A percentile compares a stretch with the other conserved stretches of the same genome.
Evolutionary conservation across 192 early-diverging fungal species (phyloP).

Genomic region (Phycomyces nitens): DNA sequence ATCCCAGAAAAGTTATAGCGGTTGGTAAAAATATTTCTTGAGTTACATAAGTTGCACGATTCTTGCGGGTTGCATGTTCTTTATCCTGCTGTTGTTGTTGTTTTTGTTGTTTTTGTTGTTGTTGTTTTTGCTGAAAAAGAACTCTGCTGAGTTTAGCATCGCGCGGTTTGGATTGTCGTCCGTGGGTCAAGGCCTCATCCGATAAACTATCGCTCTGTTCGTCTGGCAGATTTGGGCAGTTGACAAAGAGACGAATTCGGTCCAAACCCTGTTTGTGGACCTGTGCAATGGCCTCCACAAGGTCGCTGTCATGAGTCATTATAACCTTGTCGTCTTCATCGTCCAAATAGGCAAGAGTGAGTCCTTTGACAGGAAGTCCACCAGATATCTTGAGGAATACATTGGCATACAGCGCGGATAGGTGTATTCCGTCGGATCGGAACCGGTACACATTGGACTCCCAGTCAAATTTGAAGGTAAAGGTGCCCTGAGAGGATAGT

Average conservation of each 20-base stretch:
- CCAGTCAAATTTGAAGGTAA: slow-evolving; percentile 62
- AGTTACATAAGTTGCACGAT: slow-evolving; percentile 6
- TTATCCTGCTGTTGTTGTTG: neutral
- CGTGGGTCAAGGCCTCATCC: no score
- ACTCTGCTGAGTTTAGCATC: no score
- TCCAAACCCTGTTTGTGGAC: slow-evolving; percentile 67
- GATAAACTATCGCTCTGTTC: no score
- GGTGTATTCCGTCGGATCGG: slow-evolving; percentile 42
- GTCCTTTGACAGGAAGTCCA: slow-evolving; percentile 14
- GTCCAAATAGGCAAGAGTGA: slow-evolving; percentile 67
- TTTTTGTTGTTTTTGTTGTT: no score
- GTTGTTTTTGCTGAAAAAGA: no score
- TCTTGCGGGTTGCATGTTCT: neutral
- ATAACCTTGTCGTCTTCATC: slow-evolving; percentile 83
- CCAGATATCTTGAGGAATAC: slow-evolving; percentile 35
- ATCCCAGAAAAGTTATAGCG: slow-evolving; percentile 41
- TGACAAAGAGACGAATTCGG: slow-evolving; percentile 64
- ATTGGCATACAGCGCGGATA: slow-evolving; percentile 26
- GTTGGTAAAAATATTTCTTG: slow-evolving; percentile 46
- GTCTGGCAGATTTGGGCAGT: slow-evolving; percentile 12
- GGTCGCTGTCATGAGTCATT: slow-evolving; percentile 63
- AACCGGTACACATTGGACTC: slow-evolving; percentile 63
- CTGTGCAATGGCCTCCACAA: slow-evolving; percentile 74
- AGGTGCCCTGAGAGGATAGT: slow-evolving; percentile 12
- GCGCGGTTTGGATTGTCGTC: no score